A percentile compares a stretch with the other conserved stretches of the same genome.
phyloP scores from a whole-genome alignment of 192 early-diverging fungal genomes.

The Lobosporangium transversale region DNA sequence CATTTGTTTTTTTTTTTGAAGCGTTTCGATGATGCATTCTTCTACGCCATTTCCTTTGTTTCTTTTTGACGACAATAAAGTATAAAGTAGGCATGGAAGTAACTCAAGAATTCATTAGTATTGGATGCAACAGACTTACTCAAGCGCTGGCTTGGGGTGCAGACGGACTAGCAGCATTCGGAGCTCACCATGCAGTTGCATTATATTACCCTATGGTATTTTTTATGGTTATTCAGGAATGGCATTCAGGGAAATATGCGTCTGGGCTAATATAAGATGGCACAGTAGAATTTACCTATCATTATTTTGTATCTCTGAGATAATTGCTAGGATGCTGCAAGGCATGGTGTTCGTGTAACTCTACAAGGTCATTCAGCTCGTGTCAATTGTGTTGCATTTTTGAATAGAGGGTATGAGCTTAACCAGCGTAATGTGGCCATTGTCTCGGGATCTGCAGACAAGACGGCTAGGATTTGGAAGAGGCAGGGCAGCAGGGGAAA shows the following conservation, averaged over 20 bases:
- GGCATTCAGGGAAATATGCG: no score
- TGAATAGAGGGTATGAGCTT: slow-evolving; percentile 62
- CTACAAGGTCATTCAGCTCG: slow-evolving; percentile 79
- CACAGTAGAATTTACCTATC: background rate
- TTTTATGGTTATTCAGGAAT: background rate
- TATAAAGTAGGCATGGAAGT: no score
- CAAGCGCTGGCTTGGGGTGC: slow-evolving; percentile 71
- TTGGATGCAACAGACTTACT: slow-evolving; percentile 73
- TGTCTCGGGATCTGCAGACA: slow-evolving; percentile 83
- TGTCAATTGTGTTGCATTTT: slow-evolving; percentile 81
- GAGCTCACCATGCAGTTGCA: slow-evolving; percentile 74
- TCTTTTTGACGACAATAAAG: no score
- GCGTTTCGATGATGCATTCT: no score
- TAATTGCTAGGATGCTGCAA: slow-evolving; percentile 57
- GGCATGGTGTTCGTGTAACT: slow-evolving; percentile 64
- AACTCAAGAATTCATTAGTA: slow-evolving; percentile 64
- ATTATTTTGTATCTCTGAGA: no score
- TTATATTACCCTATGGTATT: slow-evolving; percentile 75
- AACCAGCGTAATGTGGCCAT: slow-evolving; percentile 67
- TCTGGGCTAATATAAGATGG: background rate
- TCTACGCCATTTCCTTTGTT: no score
- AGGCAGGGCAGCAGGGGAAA: slow-evolving; percentile 21
- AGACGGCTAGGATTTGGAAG: slow-evolving; percentile 82
- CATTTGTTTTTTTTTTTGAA: no score
- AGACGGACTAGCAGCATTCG: slow-evolving; percentile 74